Conservation (phyloP, 2,329 filamentous ascomycete genomes). For the Stromatinia cepivora region DNA sequence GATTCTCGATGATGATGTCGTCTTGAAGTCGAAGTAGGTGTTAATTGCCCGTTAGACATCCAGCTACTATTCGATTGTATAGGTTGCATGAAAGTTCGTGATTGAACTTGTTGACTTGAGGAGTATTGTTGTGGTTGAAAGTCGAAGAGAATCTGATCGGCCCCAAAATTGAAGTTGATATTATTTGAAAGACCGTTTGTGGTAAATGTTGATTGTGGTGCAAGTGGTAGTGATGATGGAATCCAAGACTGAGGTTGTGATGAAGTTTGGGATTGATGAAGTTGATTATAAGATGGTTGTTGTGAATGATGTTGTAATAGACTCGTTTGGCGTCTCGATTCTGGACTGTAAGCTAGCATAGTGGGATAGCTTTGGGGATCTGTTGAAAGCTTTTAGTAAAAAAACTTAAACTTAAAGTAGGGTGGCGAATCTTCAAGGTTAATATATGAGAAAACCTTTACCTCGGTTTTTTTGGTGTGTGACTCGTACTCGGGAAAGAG, state of each 20-base stretch:
- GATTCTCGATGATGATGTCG: conserved; percentile 57
- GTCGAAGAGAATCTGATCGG: conserved; percentile 36
- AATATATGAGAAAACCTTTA: neutral
- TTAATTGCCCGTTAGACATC: conserved; percentile 40
- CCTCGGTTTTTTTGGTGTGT: neutral
- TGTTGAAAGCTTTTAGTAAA: conserved; percentile 4
- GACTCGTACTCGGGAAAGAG: conserved; percentile 16
- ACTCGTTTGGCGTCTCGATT: conserved; percentile 15
- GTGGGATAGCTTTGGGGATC: conserved; percentile 10
- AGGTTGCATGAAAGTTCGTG: conserved; percentile 39
- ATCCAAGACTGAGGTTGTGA: neutral
- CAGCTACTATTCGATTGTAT: conserved; percentile 36
- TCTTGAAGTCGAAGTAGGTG: conserved; percentile 39
- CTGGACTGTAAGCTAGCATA: conserved; percentile 7
- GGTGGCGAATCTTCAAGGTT: conserved; percentile 8
- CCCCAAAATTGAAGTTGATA: conserved; percentile 31
- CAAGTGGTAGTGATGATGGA: neutral
- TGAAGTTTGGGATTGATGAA: neutral
- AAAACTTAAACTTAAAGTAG: neutral
- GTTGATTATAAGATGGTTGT: neutral
- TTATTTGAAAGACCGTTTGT: conserved; percentile 30
- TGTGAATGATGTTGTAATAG: conserved; percentile 12
- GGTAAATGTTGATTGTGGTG: conserved; percentile 3
- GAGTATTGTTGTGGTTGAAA: conserved; percentile 30
- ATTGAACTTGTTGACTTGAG: conserved; percentile 23